Conservation (phyloP, 2,329 filamentous ascomycete species). For the Botrytis fragariae region DNA sequence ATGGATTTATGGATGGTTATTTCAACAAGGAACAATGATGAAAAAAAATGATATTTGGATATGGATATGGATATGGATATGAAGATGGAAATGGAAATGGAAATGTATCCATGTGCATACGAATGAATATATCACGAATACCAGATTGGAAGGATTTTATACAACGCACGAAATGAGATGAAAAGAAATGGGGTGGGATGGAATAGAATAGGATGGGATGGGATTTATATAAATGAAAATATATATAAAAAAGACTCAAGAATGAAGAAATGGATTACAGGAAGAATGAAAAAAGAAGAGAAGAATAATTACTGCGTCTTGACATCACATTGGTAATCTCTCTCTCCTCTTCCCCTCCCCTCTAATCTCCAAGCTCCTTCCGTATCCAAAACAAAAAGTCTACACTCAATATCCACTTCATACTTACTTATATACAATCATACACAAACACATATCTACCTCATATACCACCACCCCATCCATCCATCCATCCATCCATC, state of each 20-base stretch:
- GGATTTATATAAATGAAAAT: neutral
- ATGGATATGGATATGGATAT: neutral
- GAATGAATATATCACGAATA: neutral
- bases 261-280: neutral
- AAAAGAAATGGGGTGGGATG: too few species aligned
- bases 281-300: neutral
- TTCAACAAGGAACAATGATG: neutral
- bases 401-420: too few species aligned
- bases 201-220: neutral
- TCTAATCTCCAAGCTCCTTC: too few species aligned
- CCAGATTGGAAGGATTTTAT: neutral
- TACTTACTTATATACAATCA: too few species aligned
- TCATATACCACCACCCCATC: too few species aligned
- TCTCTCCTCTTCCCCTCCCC: too few species aligned
- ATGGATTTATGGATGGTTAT: neutral
- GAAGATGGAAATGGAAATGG: neutral
- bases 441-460: too few species aligned
- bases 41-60: too few species aligned
- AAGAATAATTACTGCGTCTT: neutral
- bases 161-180: too few species aligned
- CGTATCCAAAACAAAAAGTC: too few species aligned
- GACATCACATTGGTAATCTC: neutral
- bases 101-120: neutral
- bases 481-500: too few species aligned
- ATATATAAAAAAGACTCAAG: neutral